Evolutionary conservation across 768 basidiomycete genomes (phyloP).

Genomic region (Tylopilus intermedius): DNA sequence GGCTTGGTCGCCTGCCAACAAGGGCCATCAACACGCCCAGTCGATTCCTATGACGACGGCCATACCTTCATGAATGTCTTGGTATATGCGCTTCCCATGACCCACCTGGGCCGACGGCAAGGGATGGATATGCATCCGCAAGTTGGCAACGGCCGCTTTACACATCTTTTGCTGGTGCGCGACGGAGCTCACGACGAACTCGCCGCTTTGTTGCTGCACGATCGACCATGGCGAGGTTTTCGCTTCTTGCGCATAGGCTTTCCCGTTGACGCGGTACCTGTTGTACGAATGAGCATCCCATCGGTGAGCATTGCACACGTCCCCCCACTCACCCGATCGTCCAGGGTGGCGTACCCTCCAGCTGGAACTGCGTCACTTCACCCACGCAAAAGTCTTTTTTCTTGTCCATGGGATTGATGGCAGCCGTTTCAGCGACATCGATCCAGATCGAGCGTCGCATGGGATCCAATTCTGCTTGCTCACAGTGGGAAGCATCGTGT

Average conservation of each 20-base stretch:
- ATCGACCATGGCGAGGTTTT: constrained; percentile 83
- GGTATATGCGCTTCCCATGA: constrained; percentile 73
- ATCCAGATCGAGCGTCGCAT: constrained; percentile 65
- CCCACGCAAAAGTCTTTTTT: constrained; percentile 85
- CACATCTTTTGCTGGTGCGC: constrained; percentile 93
- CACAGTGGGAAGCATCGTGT: constrained; percentile 77
- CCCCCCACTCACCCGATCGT: constrained; percentile 60
- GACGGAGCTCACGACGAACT: constrained; percentile 81
- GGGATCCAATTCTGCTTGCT: constrained; percentile 63
- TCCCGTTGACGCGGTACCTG: constrained; percentile 81
- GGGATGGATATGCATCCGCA: constrained; percentile 69
- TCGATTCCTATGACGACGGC: not conserved
- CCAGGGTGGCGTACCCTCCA: constrained; percentile 94
- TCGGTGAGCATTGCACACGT: not conserved
- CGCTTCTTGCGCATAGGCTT: constrained; percentile 64
- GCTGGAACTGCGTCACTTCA: constrained; percentile 83
- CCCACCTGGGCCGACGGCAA: constrained; percentile 87
- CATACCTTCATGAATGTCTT: constrained; percentile 86
- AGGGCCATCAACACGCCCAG: not conserved
- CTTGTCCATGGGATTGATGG: constrained; percentile 80
- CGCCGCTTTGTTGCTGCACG: constrained; percentile 73
- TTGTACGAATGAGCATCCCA: constrained; percentile 1
- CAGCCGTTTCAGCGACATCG: constrained; percentile 94
- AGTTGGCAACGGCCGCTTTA: constrained; percentile 72
- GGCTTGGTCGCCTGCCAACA: constrained; percentile 73